Conservation (phyloP, 805 yeast species). For the Metahyphopichia silvanorum region DNA sequence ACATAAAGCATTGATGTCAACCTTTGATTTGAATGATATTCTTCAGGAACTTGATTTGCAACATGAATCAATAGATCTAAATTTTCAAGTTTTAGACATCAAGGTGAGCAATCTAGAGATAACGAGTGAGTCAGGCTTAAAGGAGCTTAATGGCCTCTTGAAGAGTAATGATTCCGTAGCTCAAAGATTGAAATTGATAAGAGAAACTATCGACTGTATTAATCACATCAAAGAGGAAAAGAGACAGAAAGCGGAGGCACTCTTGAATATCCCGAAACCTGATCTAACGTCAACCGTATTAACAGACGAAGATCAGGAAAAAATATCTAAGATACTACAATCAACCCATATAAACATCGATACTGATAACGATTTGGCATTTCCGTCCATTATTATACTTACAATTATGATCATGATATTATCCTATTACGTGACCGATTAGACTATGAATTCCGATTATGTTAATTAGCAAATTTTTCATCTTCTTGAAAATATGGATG, state of each 20-base stretch:
- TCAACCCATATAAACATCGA: conserved; percentile 2
- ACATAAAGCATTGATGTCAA: not conserved
- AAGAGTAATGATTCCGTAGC: not conserved
- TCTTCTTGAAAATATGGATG: conserved; percentile 84
- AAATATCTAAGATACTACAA: not conserved
- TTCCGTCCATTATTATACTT: too few species aligned
- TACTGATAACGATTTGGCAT: too few species aligned
- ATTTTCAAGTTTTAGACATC: not conserved
- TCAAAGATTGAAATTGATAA: not conserved
- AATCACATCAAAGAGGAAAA: not conserved
- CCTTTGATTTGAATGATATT: not conserved
- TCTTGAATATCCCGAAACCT: not conserved
- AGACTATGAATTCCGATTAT: too few species aligned
- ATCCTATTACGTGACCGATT: too few species aligned
- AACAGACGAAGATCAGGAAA: not conserved
- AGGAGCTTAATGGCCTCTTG: not conserved
- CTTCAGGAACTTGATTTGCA: not conserved
- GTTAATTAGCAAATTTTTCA: conserved; percentile 26
- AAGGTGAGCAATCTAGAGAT: not conserved
- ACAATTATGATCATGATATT: too few species aligned
- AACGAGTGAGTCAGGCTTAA: not conserved
- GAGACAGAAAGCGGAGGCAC: not conserved
- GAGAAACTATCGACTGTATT: not conserved
- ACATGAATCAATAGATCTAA: not conserved
- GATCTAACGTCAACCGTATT: not conserved